Conservation (phyloP, 108 stramenopile genomes). For the Aureococcus anophagefferens region DNA sequence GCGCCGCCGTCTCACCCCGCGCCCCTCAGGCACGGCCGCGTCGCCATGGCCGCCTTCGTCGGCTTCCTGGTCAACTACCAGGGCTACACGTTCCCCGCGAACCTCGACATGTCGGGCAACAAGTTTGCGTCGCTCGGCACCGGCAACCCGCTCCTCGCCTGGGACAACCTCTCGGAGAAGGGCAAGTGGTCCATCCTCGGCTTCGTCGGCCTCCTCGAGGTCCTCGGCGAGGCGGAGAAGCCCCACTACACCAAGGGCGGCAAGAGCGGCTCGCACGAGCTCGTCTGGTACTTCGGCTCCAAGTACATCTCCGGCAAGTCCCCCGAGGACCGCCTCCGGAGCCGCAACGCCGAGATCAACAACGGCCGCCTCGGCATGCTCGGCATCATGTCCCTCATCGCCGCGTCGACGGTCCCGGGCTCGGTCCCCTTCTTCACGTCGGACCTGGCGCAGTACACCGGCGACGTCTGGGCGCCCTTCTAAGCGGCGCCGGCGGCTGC, state of each 20-base stretch:
- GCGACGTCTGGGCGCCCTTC: not conserved
- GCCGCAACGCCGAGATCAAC: slow-evolving; percentile 62
- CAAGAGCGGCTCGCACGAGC: not conserved
- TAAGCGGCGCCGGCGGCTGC: not conserved
- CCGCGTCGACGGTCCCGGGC: not conserved
- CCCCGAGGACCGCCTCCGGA: slow-evolving; percentile 47
- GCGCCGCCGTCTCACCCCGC: too few relatives aligned
- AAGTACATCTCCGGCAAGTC: slow-evolving; percentile 20
- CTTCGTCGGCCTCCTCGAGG: not conserved
- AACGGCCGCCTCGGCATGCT: slow-evolving; percentile 75
- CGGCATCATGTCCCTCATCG: slow-evolving; percentile 26
- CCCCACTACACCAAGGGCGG: not conserved
- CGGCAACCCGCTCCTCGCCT: not conserved
- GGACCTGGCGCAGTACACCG: not conserved
- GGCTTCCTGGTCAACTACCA: slow-evolving; percentile 61
- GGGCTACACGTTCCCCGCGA: slow-evolving; percentile 60
- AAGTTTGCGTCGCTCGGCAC: not conserved
- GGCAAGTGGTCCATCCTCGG: slow-evolving; percentile 1
- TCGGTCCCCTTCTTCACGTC: not conserved
- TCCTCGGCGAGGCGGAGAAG: slow-evolving; percentile 2
- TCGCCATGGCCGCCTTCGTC: slow-evolving; percentile 71
- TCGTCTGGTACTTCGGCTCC: not conserved
- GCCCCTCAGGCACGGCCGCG: slow-evolving; percentile 67
- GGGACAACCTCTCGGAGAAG: not conserved
- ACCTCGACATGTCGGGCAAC: slow-evolving; percentile 19